These are phyloP conservation scores for Vicia sativa DNA, from an alignment of 306 rosid genomes.

Conservation along the genomic window DNA sequence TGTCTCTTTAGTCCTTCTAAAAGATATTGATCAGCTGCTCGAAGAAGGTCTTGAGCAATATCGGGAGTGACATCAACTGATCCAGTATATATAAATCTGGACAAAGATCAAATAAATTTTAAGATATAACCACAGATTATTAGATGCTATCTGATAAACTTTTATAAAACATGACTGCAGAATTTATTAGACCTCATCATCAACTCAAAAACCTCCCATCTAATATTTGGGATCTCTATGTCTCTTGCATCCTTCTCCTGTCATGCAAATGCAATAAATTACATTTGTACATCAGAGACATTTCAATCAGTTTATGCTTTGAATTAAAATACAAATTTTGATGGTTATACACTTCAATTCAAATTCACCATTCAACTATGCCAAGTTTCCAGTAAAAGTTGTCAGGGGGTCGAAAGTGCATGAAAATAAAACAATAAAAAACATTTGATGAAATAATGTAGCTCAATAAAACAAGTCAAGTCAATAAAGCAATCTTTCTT, in stretches of 20 bases:
- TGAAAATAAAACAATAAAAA: not conserved
- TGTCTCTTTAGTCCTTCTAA: slow-evolving; percentile 96
- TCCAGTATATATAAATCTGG: slow-evolving; percentile 96
- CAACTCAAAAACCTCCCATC: slow-evolving; percentile 96
- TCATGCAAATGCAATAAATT: slow-evolving; percentile 43
- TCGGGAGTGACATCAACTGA: slow-evolving; percentile 81
- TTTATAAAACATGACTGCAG: slow-evolving; percentile 14
- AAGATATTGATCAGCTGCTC: slow-evolving; percentile 99
- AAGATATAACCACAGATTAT: slow-evolving; percentile 38
- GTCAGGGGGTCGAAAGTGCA: slow-evolving; percentile 11
- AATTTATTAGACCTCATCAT: slow-evolving; percentile 83
- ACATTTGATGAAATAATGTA: slow-evolving; percentile 16
- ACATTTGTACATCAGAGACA: slow-evolving; percentile 26
- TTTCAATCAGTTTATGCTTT: slow-evolving; percentile 22
- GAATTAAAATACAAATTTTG: slow-evolving; percentile 15
- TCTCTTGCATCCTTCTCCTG: slow-evolving; percentile 99
- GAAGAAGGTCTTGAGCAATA: slow-evolving; percentile 95
- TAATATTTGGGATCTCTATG: slow-evolving; percentile 96
- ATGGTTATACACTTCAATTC: slow-evolving; percentile 3
- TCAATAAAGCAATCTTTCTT: slow-evolving; percentile 10
- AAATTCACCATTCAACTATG: slow-evolving; percentile 19
- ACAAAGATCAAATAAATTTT: slow-evolving; percentile 17
- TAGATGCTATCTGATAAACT: slow-evolving; percentile 29
- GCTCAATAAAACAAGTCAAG: slow-evolving; percentile 31
- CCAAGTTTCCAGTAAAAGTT: slow-evolving; percentile 9